phyloP scores from a whole-genome alignment of 768 basidiomycete genomes.

The Boletus insuetus region DNA sequence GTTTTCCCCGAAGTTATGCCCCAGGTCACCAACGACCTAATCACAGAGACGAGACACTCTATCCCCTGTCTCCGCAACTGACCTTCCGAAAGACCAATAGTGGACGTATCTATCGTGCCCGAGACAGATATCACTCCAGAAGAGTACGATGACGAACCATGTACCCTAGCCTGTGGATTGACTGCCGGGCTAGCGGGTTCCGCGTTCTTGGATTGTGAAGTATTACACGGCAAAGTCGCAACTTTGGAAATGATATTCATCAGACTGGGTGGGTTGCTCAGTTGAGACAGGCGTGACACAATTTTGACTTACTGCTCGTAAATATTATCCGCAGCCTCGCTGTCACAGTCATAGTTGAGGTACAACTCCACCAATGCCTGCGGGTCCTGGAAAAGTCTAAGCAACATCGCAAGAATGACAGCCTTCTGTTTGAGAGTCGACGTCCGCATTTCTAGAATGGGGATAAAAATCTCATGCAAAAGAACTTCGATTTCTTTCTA shows the following conservation, averaged over 20 bases:
- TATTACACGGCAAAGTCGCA: constrained; percentile 54
- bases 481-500: constrained; percentile 99
- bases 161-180: constrained; percentile 41
- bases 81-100: constrained; percentile 71
- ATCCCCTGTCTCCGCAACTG: constrained; percentile 89
- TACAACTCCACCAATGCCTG: constrained; percentile 98
- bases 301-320: constrained; percentile 76
- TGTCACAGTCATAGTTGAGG: constrained; percentile 98
- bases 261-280: constrained; percentile 44
- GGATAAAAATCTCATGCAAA: constrained; percentile 98
- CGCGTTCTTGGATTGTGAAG: constrained; percentile 45
- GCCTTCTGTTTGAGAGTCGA: constrained; percentile 95
- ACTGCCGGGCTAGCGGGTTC: constrained; percentile 64
- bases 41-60: constrained; percentile 87
- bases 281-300: background rate
- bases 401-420: constrained; percentile 85
- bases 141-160: constrained; percentile 47
- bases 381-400: constrained; percentile 88
- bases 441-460: constrained; percentile 96
- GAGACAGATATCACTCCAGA: constrained; percentile 65
- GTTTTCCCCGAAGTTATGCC: constrained; percentile 52
- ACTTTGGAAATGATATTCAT: constrained; percentile 97
- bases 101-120: constrained; percentile 64
- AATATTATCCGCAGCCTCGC: constrained; percentile 92
- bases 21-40: constrained; percentile 91